Percentiles rank a stretch among this genome's conserved stretches.
Conservation (phyloP, 352 stramenopile species). For the Aphanomyces stellatus region DNA sequence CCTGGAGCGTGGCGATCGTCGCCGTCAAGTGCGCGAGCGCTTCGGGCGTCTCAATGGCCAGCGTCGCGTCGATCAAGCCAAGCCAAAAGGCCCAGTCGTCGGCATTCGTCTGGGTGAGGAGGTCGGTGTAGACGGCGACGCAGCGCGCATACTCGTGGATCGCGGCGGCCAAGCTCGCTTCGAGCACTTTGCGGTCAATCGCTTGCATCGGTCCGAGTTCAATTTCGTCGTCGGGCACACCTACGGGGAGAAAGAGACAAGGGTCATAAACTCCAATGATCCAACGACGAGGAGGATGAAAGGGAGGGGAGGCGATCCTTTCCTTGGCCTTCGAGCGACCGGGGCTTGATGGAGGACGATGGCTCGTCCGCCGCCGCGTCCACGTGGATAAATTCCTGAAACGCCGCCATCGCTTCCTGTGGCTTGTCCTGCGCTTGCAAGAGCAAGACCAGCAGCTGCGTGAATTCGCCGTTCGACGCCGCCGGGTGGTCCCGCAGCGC, state of each 20-base stretch:
- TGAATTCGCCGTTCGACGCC: conserved; percentile 50
- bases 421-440: conserved; percentile 65
- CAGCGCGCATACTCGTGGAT: conserved; percentile 45
- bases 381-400: conserved; percentile 49
- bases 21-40: conserved; percentile 25
- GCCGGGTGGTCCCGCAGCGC: conserved; percentile 41
- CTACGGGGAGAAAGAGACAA: not conserved
- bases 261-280: not conserved
- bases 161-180: conserved; percentile 48
- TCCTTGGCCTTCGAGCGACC: conserved; percentile 54
- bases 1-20: conserved; percentile 38
- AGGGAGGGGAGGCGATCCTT: not conserved
- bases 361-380: not conserved
- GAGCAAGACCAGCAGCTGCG: conserved; percentile 62
- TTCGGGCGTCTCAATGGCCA: conserved; percentile 27
- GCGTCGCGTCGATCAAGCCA: conserved; percentile 45
- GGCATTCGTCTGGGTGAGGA: conserved; percentile 61
- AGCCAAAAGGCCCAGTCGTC: conserved; percentile 80
- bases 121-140: conserved; percentile 38
- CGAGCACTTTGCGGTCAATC: conserved; percentile 62
- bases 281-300: not conserved
- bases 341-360: too few relatives aligned
- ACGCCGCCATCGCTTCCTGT: conserved; percentile 48
- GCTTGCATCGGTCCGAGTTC: conserved; percentile 71
- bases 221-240: conserved; percentile 75